A percentile compares a stretch with the other conserved stretches of the same genome.
Evolutionary conservation across 2,329 filamentous ascomycete species (phyloP).

Genomic region (Erysiphe pulchra): DNA sequence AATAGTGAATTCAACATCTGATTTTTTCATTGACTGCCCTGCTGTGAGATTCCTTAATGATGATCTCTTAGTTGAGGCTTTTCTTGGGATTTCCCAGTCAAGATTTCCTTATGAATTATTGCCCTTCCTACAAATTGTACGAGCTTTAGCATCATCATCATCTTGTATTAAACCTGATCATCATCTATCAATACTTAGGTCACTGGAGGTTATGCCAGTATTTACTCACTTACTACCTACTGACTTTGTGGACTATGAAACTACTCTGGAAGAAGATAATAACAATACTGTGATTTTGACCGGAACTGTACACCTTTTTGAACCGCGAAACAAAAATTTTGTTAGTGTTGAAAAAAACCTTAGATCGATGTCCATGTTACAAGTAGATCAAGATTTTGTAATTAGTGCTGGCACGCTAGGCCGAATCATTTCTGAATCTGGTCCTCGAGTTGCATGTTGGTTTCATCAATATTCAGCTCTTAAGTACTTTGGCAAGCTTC

Average conservation of each 20-base stretch:
- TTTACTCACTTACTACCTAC: constrained; percentile 57
- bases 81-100: constrained; percentile 39
- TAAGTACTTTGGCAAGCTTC: constrained; percentile 49
- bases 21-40: constrained; percentile 23
- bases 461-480: constrained; percentile 52
- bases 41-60: constrained; percentile 16
- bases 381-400: constrained; percentile 23
- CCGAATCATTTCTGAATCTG: constrained; percentile 52
- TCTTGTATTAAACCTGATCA: constrained; percentile 12
- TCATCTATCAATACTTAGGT: constrained; percentile 26
- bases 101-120: constrained; percentile 70
- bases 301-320: constrained; percentile 37
- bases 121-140: constrained; percentile 51
- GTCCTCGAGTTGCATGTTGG: constrained; percentile 51
- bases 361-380: constrained; percentile 3
- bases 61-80: constrained; percentile 1
- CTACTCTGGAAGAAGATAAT: constrained; percentile 67
- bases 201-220: constrained; percentile 23
- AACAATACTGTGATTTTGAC: constrained; percentile 50
- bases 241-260: constrained; percentile 47
- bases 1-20: constrained; percentile 6
- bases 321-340: constrained; percentile 12
- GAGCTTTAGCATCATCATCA: constrained; percentile 30
- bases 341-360: constrained; percentile 2
- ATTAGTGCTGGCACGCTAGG: constrained; percentile 42